phyloP scores from a whole-genome alignment of 192 early-diverging fungal species.

The Globomyces pollinis-pini region DNA sequence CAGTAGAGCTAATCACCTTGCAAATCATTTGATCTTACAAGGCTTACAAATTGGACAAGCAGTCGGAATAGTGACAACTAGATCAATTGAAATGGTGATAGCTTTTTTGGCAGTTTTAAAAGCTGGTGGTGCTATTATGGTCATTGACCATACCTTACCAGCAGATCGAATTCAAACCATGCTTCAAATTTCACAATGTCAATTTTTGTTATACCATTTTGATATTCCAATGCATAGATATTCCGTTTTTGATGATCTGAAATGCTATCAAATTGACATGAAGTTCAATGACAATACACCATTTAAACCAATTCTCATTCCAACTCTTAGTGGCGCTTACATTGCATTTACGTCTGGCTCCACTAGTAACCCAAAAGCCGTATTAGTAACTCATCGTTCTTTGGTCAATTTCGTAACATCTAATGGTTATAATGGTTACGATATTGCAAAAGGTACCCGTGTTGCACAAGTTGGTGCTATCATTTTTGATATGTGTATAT shows the following conservation, averaged over 20 bases:
- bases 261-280: neutral
- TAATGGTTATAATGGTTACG: neutral
- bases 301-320: too few species aligned
- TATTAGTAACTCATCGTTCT: constrained; percentile 15
- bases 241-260: neutral
- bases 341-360: constrained; percentile 39
- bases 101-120: constrained; percentile 25
- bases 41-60: constrained; percentile 4
- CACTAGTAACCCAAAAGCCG: constrained; percentile 35
- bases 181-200: neutral
- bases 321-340: too few species aligned
- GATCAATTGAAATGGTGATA: constrained; percentile 24
- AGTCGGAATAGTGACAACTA: constrained; percentile 13
- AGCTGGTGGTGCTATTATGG: constrained; percentile 24
- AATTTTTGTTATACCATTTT: neutral
- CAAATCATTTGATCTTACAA: neutral
- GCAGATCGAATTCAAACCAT: constrained; percentile 20
- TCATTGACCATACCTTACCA: constrained; percentile 14
- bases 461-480: constrained; percentile 9
- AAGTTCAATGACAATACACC: too few species aligned
- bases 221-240: neutral
- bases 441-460: neutral
- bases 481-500: constrained; percentile 23
- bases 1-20: constrained; percentile 13
- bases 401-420: neutral